Conservation (phyloP, 2,329 filamentous ascomycete genomes). For the Monilinia fructicola region DNA sequence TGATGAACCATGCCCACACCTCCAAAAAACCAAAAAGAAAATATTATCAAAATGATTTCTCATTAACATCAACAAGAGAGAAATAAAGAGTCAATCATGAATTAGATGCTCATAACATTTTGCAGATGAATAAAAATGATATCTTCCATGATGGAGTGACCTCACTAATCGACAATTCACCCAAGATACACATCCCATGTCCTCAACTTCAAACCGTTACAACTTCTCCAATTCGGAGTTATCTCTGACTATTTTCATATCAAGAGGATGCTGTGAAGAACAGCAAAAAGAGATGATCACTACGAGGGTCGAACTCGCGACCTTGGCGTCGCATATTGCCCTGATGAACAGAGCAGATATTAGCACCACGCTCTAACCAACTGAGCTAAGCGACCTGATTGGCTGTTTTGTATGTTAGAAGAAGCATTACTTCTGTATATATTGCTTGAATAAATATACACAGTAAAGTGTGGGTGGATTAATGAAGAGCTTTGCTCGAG, state of each 20-base stretch:
- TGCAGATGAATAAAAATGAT: no score
- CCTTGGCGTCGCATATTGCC: neutral
- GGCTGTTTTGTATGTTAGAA: neutral
- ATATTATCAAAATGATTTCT: neutral
- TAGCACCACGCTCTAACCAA: conserved; percentile 16
- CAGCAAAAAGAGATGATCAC: neutral
- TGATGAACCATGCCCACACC: neutral
- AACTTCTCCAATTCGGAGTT: neutral
- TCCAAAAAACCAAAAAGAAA: neutral
- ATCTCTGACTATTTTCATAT: neutral
- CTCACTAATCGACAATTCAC: no score
- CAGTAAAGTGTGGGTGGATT: no score
- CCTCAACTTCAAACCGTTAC: neutral
- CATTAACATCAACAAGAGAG: neutral
- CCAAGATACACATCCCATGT: no score
- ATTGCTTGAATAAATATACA: neutral
- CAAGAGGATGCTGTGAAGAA: neutral
- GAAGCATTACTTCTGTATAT: neutral
- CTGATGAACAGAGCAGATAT: neutral
- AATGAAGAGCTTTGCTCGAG: no score
- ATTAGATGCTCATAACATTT: neutral
- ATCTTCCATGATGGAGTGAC: neutral
- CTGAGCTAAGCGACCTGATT: conserved; percentile 13
- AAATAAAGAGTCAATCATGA: neutral
- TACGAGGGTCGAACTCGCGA: neutral